Conservation (phyloP, 768 basidiomycete genomes). For the Amanita pallidorosea region DNA sequence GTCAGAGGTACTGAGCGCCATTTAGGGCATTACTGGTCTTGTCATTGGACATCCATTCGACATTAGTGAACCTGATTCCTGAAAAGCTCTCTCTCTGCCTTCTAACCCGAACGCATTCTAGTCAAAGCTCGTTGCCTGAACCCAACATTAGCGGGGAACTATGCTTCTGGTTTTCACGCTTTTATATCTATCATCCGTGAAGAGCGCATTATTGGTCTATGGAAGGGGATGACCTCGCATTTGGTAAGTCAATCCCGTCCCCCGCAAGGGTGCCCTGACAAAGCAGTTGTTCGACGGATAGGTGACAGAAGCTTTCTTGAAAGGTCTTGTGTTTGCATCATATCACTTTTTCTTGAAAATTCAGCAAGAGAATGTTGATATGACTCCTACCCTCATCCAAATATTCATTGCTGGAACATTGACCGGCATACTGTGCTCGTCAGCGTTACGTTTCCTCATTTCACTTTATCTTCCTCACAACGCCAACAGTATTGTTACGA, state of each 20-base stretch:
- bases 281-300: conserved; percentile 14
- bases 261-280: not conserved
- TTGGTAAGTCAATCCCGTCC: conserved; percentile 37
- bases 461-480: not conserved
- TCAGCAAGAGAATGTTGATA: conserved; percentile 37
- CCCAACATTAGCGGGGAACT: conserved; percentile 43
- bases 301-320: conserved; percentile 67
- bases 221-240: conserved; percentile 72
- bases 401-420: conserved; percentile 72
- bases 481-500: conserved; percentile 50
- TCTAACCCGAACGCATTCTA: conserved; percentile 13
- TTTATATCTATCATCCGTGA: conserved; percentile 58
- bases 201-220: conserved; percentile 59
- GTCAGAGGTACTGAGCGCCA: not conserved
- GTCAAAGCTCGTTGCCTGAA: conserved; percentile 80
- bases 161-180: conserved; percentile 59
- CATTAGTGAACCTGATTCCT: conserved; percentile 20
- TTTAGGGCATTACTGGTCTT: conserved; percentile 52
- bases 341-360: conserved; percentile 72
- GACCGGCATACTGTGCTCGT: conserved; percentile 75
- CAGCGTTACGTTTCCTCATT: conserved; percentile 16
- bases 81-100: too few relatives aligned
- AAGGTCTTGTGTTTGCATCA: conserved; percentile 78
- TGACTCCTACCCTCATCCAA: conserved; percentile 56
- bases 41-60: conserved; percentile 73